Conservation (phyloP, 2,329 filamentous ascomycete species). For the Hymenoscyphus repandus region DNA sequence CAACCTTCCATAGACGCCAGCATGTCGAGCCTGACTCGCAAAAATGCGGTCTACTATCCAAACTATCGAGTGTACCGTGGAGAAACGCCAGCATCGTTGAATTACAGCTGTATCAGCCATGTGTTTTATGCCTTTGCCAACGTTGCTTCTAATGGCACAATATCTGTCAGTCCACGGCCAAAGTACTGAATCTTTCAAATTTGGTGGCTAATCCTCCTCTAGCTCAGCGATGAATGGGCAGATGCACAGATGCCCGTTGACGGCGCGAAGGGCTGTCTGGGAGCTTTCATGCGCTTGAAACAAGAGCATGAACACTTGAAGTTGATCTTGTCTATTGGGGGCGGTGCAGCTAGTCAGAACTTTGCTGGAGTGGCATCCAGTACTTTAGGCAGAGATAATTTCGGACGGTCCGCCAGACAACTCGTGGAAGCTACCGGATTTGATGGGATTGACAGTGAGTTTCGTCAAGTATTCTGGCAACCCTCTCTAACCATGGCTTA, state of each 20-base stretch:
- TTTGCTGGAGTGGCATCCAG: constrained; percentile 64
- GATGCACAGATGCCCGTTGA: constrained; percentile 69
- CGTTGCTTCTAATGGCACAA: constrained; percentile 64
- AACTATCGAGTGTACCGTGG: constrained; percentile 70
- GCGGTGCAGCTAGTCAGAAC: constrained; percentile 56
- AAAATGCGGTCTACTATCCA: constrained; percentile 81
- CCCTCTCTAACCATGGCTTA: constrained; percentile 31
- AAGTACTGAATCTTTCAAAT: neutral
- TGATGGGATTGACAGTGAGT: constrained; percentile 71
- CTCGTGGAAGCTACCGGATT: constrained; percentile 67
- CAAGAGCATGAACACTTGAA: constrained; percentile 64
- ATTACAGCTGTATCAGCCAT: constrained; percentile 72
- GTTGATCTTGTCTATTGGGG: constrained; percentile 73
- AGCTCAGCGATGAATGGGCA: constrained; percentile 78
- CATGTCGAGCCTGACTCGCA: constrained; percentile 46
- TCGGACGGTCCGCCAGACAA: constrained; percentile 61
- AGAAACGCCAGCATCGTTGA: constrained; percentile 67
- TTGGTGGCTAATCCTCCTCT: constrained; percentile 10
- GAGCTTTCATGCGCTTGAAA: constrained; percentile 69
- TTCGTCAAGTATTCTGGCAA: neutral
- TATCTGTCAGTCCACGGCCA: constrained; percentile 56
- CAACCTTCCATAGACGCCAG: constrained; percentile 27
- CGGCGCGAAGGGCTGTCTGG: constrained; percentile 64
- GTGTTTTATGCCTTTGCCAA: constrained; percentile 81
- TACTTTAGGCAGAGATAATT: constrained; percentile 57